phyloP scores from a whole-genome alignment of 176 grass and related monocot genomes.

The Musa acuminata region DNA sequence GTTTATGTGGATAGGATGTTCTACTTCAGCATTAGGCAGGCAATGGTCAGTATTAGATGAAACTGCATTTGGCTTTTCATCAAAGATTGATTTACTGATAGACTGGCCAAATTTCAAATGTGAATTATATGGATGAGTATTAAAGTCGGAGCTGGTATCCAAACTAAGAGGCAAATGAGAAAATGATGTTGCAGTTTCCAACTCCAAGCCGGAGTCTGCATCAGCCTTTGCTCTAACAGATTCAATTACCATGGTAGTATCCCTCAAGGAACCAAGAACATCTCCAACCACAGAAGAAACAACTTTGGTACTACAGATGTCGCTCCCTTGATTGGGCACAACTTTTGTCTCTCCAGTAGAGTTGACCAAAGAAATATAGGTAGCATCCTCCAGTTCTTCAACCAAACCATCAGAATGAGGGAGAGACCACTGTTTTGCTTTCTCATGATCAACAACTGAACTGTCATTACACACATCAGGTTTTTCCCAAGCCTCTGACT shows the following conservation, averaged over 20 bases:
- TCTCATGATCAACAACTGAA: constrained; percentile 5
- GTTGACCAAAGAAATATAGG: constrained; percentile 12
- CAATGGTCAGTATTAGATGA: constrained; percentile 18
- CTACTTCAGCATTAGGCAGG: constrained; percentile 25
- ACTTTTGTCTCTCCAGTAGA: constrained; percentile 27
- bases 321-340: constrained; percentile 23
- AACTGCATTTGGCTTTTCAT: constrained; percentile 46
- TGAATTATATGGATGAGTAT: constrained; percentile 23
- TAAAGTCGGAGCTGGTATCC: constrained; percentile 12
- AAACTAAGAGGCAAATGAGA: constrained; percentile 21
- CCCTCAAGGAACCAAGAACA: constrained; percentile 6
- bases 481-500: constrained; percentile 22
- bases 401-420: constrained; percentile 7
- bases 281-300: constrained; percentile 25
- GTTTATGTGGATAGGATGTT: constrained; percentile 29
- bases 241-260: constrained; percentile 15
- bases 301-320: constrained; percentile 21
- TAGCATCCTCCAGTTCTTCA: constrained; percentile 8
- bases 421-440: constrained; percentile 8
- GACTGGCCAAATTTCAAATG: constrained; percentile 24
- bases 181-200: constrained; percentile 1
- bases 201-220: neutral
- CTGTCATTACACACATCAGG: constrained; percentile 14
- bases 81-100: constrained; percentile 31
- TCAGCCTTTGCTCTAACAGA: constrained; percentile 24